phyloP scores from a whole-genome alignment of 1,284 basidiomycete genomes.

The Sporisorium exsertum region DNA sequence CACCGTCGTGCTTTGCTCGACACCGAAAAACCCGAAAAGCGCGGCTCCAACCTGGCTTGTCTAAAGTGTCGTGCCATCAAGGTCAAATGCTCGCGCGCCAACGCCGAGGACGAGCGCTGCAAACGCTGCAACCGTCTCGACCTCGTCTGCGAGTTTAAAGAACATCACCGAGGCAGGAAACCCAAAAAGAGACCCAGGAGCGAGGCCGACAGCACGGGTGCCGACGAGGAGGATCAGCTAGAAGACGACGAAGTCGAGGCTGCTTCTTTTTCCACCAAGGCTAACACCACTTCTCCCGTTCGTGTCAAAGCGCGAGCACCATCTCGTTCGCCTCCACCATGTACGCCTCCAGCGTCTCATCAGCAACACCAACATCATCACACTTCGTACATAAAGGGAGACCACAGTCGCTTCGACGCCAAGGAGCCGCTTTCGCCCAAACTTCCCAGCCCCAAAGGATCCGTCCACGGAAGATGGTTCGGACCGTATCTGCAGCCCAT shows the following conservation, averaged over 20 bases:
- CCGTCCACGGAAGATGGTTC: slow-evolving; percentile 46
- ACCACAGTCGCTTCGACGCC: slow-evolving; percentile 16
- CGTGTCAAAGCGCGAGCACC: slow-evolving; percentile 22
- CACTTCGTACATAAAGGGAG: slow-evolving; percentile 14
- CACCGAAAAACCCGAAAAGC: slow-evolving; percentile 48
- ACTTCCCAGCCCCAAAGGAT: slow-evolving; percentile 42
- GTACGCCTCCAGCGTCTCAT: not conserved
- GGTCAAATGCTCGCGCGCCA: slow-evolving; percentile 46
- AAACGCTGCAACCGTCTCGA: slow-evolving; percentile 53
- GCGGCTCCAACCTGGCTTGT: slow-evolving; percentile 50
- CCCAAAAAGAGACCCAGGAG: slow-evolving; percentile 46
- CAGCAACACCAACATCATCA: slow-evolving; percentile 6
- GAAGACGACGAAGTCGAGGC: slow-evolving; percentile 35
- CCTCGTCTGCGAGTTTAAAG: slow-evolving; percentile 48
- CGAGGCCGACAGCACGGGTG: slow-evolving; percentile 30
- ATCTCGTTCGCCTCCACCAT: slow-evolving; percentile 23
- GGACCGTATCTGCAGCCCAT: slow-evolving; percentile 46
- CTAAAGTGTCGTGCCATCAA: slow-evolving; percentile 55
- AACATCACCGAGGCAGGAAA: slow-evolving; percentile 52
- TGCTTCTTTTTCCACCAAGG: slow-evolving; percentile 3
- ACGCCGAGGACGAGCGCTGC: slow-evolving; percentile 39
- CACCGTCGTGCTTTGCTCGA: slow-evolving; percentile 41
- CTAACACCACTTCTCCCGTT: slow-evolving; percentile 12
- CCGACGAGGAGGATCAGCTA: slow-evolving; percentile 44
- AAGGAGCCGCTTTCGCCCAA: slow-evolving; percentile 25